phyloP scores from a whole-genome alignment of 768 basidiomycete genomes.

The Suillus decipiens region DNA sequence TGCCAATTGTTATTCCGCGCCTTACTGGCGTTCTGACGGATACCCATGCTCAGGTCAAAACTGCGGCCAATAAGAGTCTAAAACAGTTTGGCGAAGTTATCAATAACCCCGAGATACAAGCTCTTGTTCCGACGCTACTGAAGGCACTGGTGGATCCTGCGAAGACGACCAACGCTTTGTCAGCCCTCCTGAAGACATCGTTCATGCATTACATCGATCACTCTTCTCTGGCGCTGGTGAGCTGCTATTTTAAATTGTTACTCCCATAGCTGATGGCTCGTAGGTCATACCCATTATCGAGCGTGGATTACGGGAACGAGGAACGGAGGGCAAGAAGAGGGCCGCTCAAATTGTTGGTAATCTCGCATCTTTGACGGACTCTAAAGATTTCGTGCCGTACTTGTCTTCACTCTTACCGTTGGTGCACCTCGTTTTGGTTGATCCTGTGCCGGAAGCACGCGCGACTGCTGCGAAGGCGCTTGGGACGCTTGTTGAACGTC shows the following conservation, averaged over 20 bases:
- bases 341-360: slow-evolving; percentile 98
- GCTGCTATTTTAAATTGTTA: slow-evolving; percentile 26
- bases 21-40: slow-evolving; percentile 94
- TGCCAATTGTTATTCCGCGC: slow-evolving; percentile 96
- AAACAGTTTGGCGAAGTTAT: slow-evolving; percentile 99
- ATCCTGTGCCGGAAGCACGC: slow-evolving; percentile 97
- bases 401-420: slow-evolving; percentile 85
- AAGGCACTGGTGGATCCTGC: slow-evolving; percentile 95
- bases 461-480: slow-evolving; percentile 97
- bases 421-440: slow-evolving; percentile 89
- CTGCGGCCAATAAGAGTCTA: slow-evolving; percentile 91
- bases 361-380: slow-evolving; percentile 84
- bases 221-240: slow-evolving; percentile 88
- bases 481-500: slow-evolving; percentile 93
- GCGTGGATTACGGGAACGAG: slow-evolving; percentile 86
- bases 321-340: slow-evolving; percentile 93
- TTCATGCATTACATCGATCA: slow-evolving; percentile 99
- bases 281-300: slow-evolving; percentile 95
- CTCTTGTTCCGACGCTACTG: slow-evolving; percentile 83
- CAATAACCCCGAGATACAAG: slow-evolving; percentile 95
- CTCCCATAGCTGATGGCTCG: slow-evolving; percentile 4
- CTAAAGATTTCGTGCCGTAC: slow-evolving; percentile 94
- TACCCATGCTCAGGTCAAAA: slow-evolving; percentile 94
- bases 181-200: slow-evolving; percentile 87
- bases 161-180: slow-evolving; percentile 83